Base-by-base conservation (phyloP, 2,329 filamentous ascomycete species). In the Hypoxylon sp. region DNA sequence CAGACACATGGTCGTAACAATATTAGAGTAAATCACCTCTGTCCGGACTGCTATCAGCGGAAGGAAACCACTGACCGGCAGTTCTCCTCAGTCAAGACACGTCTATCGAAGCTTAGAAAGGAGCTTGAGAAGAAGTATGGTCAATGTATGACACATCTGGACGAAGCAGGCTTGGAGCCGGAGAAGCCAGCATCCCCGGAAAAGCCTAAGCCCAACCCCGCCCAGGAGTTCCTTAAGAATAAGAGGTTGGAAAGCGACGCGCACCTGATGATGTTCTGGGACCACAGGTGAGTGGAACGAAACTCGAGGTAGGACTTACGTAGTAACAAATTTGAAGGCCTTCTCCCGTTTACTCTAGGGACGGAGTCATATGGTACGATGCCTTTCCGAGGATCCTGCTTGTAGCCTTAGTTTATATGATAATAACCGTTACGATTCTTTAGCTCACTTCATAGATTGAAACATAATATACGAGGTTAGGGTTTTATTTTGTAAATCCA, bases 231-330 rank as follows among this genome's bases (percentile, higher is more conserved):
- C 50, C 50, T 74, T 6, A 51, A 25, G 49, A 74, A 65, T 61
- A 74, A 73, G 64, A 65, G 59, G 50, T 31, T 51, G 25, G 73
- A 73, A 51, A 48, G 25, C 1, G 33, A 74, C 42, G 69, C 73
- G 37, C 72, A 74, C 55, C 48, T 74, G 22, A 74, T 74, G 73
- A 74, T 74, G 73, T 56, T 73, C 13, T 67, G 8, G 17, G 60
- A 71, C n/a, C 57, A 25, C 8, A 51, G 42, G 53, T 56, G 30
- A 31, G 46, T 42, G 27, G 27, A 11, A 14, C 14, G 17, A 37
- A 31, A 49, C n/a, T 35, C 20, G 8, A 1, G 13, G 14, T 13
- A 56, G n/a, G 37, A 22, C 14, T 7, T 46, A 20, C 20, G 22
- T 46, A 27, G 27, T n/a, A 22, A 2, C 27, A 2, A 33, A 5